These are phyloP conservation scores for Talaromyces liani DNA, from an alignment of 495 filamentous ascomycete species.

Conservation along the genomic window DNA sequence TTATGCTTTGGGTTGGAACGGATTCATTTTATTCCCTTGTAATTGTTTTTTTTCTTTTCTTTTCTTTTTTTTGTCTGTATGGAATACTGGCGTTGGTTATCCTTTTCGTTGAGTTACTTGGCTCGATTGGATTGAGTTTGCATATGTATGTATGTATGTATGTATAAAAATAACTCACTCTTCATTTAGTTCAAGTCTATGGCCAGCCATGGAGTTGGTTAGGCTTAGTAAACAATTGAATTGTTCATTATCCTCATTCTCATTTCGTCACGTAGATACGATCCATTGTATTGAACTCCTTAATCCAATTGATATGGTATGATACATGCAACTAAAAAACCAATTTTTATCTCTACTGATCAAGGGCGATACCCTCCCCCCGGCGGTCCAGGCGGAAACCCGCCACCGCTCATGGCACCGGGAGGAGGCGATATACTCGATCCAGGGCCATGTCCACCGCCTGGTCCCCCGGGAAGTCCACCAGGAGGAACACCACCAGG, in stretches of 20 bases:
- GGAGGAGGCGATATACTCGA: conserved; percentile 20
- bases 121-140: not conserved
- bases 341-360: no score
- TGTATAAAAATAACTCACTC: conserved; percentile 10
- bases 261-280: not conserved
- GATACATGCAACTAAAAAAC: not conserved
- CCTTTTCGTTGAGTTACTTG: conserved; percentile 7
- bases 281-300: not conserved
- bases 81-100: conserved; percentile 1
- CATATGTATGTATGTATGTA: conserved; percentile 9
- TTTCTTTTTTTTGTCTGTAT: not conserved
- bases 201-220: not conserved
- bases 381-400: conserved; percentile 23
- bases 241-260: not conserved
- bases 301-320: not conserved
- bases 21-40: conserved; percentile 15
- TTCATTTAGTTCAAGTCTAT: not conserved
- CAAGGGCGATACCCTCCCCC: not conserved
- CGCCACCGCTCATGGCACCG: conserved; percentile 9
- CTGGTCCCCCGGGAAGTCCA: conserved; percentile 13
- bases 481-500: conserved; percentile 20
- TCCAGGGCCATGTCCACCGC: conserved; percentile 8
- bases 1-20: no score
- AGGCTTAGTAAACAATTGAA: not conserved
- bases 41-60: conserved; percentile 14